A percentile compares a stretch with the other conserved stretches of the same genome.
Conservation (phyloP, 306 rosid species). For the Casuarina glauca region DNA sequence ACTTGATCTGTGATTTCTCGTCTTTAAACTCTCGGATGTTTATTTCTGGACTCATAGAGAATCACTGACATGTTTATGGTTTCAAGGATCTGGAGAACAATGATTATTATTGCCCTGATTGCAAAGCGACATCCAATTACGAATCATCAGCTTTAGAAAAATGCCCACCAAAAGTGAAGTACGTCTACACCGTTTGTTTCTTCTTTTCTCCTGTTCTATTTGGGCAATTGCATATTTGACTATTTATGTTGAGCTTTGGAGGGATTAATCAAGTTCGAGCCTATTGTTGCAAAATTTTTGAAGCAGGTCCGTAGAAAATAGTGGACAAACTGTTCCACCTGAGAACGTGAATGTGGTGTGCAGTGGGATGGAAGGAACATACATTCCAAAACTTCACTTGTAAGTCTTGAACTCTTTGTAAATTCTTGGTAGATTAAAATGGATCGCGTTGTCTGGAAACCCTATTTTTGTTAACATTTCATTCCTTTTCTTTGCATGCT, state of each 20-base stretch:
- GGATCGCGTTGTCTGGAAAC: not conserved
- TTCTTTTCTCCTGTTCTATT: slow-evolving; percentile 22
- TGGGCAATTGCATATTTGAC: slow-evolving; percentile 3
- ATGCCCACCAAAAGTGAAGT: slow-evolving; percentile 51
- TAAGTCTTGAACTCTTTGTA: slow-evolving; percentile 47
- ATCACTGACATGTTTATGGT: slow-evolving; percentile 24
- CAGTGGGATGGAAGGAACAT: slow-evolving; percentile 91
- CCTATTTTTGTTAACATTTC: not conserved
- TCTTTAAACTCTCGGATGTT: slow-evolving; percentile 13
- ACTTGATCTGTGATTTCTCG: slow-evolving; percentile 15
- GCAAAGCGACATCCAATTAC: slow-evolving; percentile 51
- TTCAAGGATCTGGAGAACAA: slow-evolving; percentile 71
- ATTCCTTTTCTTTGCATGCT: not conserved
- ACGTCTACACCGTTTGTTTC: slow-evolving; percentile 26
- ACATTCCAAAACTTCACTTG: slow-evolving; percentile 81
- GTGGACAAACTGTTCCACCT: slow-evolving; percentile 40
- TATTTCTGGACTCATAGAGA: slow-evolving; percentile 16
- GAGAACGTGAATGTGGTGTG: slow-evolving; percentile 78
- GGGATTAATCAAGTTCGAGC: slow-evolving; percentile 17
- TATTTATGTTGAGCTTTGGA: slow-evolving; percentile 10
- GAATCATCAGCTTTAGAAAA: slow-evolving; percentile 42
- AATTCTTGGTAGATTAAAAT: slow-evolving; percentile 12
- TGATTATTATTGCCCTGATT: slow-evolving; percentile 91
- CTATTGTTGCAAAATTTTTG: slow-evolving; percentile 24
- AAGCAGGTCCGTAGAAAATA: slow-evolving; percentile 52